Conservation (phyloP, 345 rosid genomes). For the Kandelia obovata region DNA sequence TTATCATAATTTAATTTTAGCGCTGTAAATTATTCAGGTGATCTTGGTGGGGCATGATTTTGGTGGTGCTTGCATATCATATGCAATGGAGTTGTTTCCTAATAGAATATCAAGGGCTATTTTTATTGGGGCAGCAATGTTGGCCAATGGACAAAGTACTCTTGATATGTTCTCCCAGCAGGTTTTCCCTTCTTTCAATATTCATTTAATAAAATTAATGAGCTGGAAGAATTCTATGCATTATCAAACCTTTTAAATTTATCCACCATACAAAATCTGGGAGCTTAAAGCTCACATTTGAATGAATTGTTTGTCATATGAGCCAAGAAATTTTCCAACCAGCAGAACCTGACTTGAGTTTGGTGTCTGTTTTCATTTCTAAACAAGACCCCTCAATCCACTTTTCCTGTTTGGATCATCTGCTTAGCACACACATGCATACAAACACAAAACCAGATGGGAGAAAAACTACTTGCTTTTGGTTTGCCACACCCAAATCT, state of each 20-base stretch:
- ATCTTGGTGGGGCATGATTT: conserved; percentile 48
- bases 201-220: background rate
- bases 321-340: too few relatives aligned
- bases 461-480: background rate
- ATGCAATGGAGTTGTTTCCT: conserved; percentile 46
- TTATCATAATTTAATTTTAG: background rate
- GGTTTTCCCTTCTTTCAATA: conserved; percentile 20
- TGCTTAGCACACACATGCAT: background rate
- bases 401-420: background rate
- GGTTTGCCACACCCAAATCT: background rate
- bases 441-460: background rate
- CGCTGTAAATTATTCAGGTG: conserved; percentile 23
- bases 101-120: conserved; percentile 38
- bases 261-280: too few relatives aligned
- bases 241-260: background rate
- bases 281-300: too few relatives aligned
- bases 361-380: background rate
- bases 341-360: background rate
- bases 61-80: conserved; percentile 45
- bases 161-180: conserved; percentile 39
- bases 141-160: conserved; percentile 33
- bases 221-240: background rate
- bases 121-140: conserved; percentile 44
- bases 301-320: too few relatives aligned
- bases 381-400: background rate